phyloP scores from a whole-genome alignment of 441 rosid genomes.

The Aleurites moluccanus region DNA sequence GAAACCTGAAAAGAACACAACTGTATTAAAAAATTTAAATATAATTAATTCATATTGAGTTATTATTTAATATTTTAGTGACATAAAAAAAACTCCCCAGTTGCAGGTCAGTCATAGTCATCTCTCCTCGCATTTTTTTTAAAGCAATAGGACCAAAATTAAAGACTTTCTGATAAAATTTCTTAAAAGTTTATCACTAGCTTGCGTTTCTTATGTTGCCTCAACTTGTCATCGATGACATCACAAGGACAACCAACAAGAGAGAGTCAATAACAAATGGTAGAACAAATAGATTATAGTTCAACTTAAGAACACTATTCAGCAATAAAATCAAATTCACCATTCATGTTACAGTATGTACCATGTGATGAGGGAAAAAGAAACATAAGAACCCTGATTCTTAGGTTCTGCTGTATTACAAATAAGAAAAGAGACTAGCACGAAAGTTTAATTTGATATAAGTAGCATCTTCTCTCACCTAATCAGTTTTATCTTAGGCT shows the following conservation, averaged over 20 bases:
- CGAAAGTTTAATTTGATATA: background rate
- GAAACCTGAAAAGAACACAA: background rate
- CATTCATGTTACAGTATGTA: background rate
- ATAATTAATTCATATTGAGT: background rate
- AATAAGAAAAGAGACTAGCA: background rate
- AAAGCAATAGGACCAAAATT: no score
- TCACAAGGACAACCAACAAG: slow-evolving; percentile 14
- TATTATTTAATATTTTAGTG: background rate
- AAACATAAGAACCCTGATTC: no score
- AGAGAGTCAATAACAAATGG: background rate
- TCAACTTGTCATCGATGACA: slow-evolving; percentile 20
- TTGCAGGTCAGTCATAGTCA: background rate
- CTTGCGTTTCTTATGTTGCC: slow-evolving; percentile 5
- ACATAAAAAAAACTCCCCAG: background rate
- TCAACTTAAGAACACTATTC: background rate
- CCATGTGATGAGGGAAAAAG: background rate
- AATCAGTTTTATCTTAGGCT: no score
- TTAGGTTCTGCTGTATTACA: background rate
- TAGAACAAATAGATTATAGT: background rate
- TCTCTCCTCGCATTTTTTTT: background rate
- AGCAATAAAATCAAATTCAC: background rate
- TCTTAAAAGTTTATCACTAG: background rate
- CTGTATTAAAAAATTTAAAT: background rate
- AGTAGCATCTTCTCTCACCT: background rate
- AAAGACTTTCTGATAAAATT: slow-evolving; percentile 7